A percentile compares a stretch with the other conserved stretches of the same genome.
phyloP scores from a whole-genome alignment of 106 monocot genomes.

The Alisma plantagoaquatica region DNA sequence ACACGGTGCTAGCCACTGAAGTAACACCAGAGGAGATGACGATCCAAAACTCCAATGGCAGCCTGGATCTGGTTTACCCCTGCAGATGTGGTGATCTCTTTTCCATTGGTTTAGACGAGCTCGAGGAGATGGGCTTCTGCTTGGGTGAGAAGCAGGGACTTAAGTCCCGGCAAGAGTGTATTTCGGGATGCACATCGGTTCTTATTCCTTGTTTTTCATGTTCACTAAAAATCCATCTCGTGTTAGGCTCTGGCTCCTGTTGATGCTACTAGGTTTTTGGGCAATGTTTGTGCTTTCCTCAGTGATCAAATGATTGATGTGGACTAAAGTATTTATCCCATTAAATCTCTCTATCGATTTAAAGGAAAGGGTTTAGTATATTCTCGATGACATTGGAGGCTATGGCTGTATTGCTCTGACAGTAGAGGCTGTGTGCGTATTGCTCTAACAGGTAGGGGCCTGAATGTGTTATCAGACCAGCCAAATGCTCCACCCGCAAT shows the following conservation, averaged over 20 bases:
- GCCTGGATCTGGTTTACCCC: slow-evolving; percentile 36
- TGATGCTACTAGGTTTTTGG: no score
- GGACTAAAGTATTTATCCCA: no score
- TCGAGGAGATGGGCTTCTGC: slow-evolving; percentile 45
- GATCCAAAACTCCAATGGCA: slow-evolving; percentile 21
- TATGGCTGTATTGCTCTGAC: no score
- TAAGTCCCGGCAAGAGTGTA: background rate
- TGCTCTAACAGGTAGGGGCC: no score
- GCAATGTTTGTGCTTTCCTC: no score
- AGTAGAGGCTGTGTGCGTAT: no score
- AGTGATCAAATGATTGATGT: no score
- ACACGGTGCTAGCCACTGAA: slow-evolving; percentile 37
- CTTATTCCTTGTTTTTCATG: slow-evolving; percentile 38
- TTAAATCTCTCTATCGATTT: no score
- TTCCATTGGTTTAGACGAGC: slow-evolving; percentile 36
- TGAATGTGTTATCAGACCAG: no score
- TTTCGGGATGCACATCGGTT: slow-evolving; percentile 21
- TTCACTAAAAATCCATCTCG: slow-evolving; percentile 28
- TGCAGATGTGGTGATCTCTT: slow-evolving; percentile 88
- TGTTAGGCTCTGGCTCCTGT: slow-evolving; percentile 7
- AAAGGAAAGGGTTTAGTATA: no score
- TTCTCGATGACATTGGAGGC: no score
- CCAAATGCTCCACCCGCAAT: no score
- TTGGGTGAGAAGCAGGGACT: slow-evolving; percentile 17
- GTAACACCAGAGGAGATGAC: slow-evolving; percentile 64